Base-by-base conservation (phyloP, 1,284 basidiomycete species). In the Irpex sp. region DNA sequence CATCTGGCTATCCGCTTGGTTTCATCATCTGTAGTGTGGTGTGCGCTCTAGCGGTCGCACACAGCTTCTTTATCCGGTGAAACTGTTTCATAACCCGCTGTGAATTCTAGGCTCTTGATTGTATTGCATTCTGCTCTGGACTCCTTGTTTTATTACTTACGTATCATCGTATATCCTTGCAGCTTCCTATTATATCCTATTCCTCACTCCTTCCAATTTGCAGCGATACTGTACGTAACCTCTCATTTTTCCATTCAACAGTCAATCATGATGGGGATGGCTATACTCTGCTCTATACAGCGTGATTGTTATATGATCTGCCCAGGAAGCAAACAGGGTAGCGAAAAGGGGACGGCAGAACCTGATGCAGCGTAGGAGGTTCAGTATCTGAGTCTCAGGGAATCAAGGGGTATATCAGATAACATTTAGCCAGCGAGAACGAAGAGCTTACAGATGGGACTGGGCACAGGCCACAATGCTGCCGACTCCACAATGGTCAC, bases 31-130 rank as follows among this genome's bases (percentile, higher is more conserved):
- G 88, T 69, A 80, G 86, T 6, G 81, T 64, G 9, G 84, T 84
- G 17, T 90, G 88, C 69, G 82, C 76, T 7, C 63, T 89, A 8
- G 84, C 88, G 2, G 79, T 92, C n/a, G 71, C 84, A 11, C 87
- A 89, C 65, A 92, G 87, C 72, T 87, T 88, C 74, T 79, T 89
- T 72, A 92, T 93, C 68, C 85, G 88, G 66, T 92, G 77, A 79
- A 31, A 15, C n/a, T 8, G 49, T 51, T n/a, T 51, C 8, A 17
- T 19, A 17, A 17, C 3, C 44, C 3, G 26, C 5, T 47, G 44
- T 13, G 44, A 47, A 13, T 11, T 56, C 54, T 21, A 56, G 54
- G 54, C 19, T 36, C 17, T 19, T 26, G 9, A 52, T 26, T 52
- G 21, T 52, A 52, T 52, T 17, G 17, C 21, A 44, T 11, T 44